Conservation (phyloP, 2,329 filamentous ascomycete species). For the Pyricularia pennisetigena region DNA sequence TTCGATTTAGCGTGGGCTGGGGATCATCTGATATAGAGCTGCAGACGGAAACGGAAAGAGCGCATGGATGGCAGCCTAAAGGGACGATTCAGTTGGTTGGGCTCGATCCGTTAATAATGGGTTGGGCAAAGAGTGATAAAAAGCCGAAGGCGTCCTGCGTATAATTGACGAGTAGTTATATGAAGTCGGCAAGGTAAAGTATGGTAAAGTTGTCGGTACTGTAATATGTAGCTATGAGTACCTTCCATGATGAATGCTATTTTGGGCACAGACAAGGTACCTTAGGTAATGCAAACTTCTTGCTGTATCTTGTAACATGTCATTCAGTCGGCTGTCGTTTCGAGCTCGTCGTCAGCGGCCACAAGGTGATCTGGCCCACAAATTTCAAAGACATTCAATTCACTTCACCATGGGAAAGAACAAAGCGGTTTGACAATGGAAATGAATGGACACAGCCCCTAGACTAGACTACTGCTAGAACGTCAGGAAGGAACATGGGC, state of each 20-base stretch:
- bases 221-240: too few species aligned
- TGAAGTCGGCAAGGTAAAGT: too few species aligned
- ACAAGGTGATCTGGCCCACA: neutral
- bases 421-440: neutral
- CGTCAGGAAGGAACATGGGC: neutral
- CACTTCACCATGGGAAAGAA: neutral
- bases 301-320: neutral
- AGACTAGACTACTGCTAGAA: too few species aligned
- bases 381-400: neutral
- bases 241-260: neutral
- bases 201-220: neutral
- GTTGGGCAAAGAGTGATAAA: neutral
- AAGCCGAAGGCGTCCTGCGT: neutral
- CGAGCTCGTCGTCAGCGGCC: neutral
- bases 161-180: too few species aligned
- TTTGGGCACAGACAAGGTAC: neutral
- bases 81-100: neutral
- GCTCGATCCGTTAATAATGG: neutral
- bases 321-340: neutral
- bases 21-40: neutral
- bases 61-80: neutral
- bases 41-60: neutral
- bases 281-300: neutral
- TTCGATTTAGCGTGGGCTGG: neutral
- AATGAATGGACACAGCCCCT: neutral